These are phyloP conservation scores for Escovopsis sp. DNA, from an alignment of 2,329 filamentous ascomycete species.

Conservation along the genomic window DNA sequence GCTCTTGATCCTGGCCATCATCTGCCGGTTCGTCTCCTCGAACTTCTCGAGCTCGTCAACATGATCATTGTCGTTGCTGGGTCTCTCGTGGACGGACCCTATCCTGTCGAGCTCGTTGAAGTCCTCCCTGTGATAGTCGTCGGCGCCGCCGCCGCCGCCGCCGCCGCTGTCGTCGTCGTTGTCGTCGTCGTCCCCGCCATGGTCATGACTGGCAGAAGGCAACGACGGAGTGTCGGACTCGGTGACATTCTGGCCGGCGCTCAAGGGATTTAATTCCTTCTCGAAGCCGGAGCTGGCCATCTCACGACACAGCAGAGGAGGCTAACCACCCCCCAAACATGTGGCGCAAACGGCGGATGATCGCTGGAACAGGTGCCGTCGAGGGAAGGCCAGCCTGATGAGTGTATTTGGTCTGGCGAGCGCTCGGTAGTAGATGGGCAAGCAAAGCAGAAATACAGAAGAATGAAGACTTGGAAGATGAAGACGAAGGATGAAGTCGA, in stretches of 20 bases:
- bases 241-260: background rate
- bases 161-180: slow-evolving; percentile 1
- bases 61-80: background rate
- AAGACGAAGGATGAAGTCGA: too few relatives aligned
- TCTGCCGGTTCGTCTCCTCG: slow-evolving; percentile 7
- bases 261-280: slow-evolving; percentile 1
- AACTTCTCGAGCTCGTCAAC: background rate
- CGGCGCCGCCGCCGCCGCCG: background rate
- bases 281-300: slow-evolving; percentile 5
- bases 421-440: too few relatives aligned
- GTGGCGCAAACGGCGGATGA: slow-evolving; percentile 2
- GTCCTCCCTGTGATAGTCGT: too few relatives aligned
- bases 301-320: background rate
- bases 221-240: slow-evolving; percentile 1
- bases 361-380: too few relatives aligned
- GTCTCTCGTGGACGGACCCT: background rate
- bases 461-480: too few relatives aligned
- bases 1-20: slow-evolving; percentile 25
- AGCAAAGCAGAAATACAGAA: too few relatives aligned
- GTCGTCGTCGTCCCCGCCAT: slow-evolving; percentile 3
- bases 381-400: too few relatives aligned
- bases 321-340: background rate
- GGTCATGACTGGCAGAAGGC: background rate
- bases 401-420: too few relatives aligned
- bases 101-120: too few relatives aligned